Conservation (phyloP, 306 rosid species). For the Notholithocarpus densiflorus region DNA sequence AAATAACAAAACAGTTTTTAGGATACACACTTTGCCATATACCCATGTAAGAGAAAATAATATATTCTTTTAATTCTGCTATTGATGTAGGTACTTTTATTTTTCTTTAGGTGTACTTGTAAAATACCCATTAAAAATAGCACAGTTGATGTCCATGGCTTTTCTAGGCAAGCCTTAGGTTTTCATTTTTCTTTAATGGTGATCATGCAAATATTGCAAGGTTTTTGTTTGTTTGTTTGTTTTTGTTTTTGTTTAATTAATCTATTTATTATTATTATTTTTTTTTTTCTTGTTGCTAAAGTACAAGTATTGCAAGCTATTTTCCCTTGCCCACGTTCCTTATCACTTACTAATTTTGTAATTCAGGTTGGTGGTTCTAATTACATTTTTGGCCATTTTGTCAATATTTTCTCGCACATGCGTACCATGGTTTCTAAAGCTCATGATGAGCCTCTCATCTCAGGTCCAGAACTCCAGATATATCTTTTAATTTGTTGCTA, state of each 20-base stretch:
- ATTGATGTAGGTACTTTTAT: too few species aligned
- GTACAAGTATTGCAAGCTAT: slow-evolving; percentile 3
- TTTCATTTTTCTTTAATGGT: background rate
- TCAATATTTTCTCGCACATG: slow-evolving; percentile 76
- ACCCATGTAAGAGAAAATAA: background rate
- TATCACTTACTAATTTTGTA: slow-evolving; percentile 23
- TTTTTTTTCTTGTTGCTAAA: too few species aligned
- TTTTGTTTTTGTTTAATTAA: too few species aligned
- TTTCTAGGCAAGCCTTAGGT: background rate
- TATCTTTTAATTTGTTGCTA: slow-evolving; percentile 21
- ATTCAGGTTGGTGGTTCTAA: slow-evolving; percentile 71
- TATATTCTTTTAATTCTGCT: background rate
- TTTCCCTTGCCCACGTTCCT: slow-evolving; percentile 16
- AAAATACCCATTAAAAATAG: background rate
- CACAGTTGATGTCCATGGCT: background rate
- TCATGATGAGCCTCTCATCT: slow-evolving; percentile 93
- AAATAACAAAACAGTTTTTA: too few species aligned
- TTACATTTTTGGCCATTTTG: slow-evolving; percentile 66
- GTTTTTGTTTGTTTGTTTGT: too few species aligned
- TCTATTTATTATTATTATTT: too few species aligned
- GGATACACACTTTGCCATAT: background rate
- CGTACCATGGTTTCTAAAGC: slow-evolving; percentile 89
- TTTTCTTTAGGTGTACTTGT: background rate
- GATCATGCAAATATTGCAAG: slow-evolving; percentile 6
- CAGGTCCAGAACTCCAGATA: slow-evolving; percentile 72